A percentile compares a stretch with the other conserved stretches of the same genome.
Evolutionary conservation across 2,329 filamentous ascomycete genomes (phyloP).

Genomic region (Trichoderma arundinaceum): DNA sequence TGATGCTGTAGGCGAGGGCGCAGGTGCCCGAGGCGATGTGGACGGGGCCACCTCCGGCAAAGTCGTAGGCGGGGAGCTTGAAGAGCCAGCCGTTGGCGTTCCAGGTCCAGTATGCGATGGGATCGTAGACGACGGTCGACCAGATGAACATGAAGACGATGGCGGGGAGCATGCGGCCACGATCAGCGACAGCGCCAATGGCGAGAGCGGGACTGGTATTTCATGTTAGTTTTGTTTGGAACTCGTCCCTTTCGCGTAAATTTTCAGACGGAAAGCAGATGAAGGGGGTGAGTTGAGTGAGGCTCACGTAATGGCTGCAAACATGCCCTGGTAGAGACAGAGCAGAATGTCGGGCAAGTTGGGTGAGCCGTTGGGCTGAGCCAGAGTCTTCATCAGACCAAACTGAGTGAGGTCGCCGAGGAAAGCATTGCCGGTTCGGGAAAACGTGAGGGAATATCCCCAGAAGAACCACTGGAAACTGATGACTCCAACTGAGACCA

Average conservation of each 20-base stretch:
- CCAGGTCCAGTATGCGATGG: constrained; percentile 80
- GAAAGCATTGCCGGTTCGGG: constrained; percentile 76
- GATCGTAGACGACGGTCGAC: constrained; percentile 74
- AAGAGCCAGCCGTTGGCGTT: constrained; percentile 75
- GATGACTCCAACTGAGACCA: constrained; percentile 79
- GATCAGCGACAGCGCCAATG: constrained; percentile 65
- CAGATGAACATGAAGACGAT: constrained; percentile 73
- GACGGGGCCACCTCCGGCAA: constrained; percentile 76
- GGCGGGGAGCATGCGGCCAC: constrained; percentile 65
- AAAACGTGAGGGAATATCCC: constrained; percentile 88
- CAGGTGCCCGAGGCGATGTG: constrained; percentile 75
- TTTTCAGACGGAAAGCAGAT: background rate
- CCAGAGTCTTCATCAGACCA: constrained; percentile 79
- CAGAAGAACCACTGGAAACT: constrained; percentile 97
- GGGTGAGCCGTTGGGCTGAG: constrained; percentile 71
- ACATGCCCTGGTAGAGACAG: constrained; percentile 88
- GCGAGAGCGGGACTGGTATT: constrained; percentile 57
- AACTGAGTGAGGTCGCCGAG: constrained; percentile 83
- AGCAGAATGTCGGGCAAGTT: constrained; percentile 83
- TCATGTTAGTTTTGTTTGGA: background rate
- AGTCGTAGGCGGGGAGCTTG: constrained; percentile 72
- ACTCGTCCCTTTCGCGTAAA: too few species aligned
- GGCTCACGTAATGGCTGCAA: constrained; percentile 82
- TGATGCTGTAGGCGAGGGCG: constrained; percentile 74
- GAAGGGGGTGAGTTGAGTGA: background rate